A percentile compares a stretch with the other conserved stretches of the same genome.
Evolutionary conservation across 2,329 filamentous ascomycete genomes (phyloP).

Genomic region (Coleophoma cylindrospora): DNA sequence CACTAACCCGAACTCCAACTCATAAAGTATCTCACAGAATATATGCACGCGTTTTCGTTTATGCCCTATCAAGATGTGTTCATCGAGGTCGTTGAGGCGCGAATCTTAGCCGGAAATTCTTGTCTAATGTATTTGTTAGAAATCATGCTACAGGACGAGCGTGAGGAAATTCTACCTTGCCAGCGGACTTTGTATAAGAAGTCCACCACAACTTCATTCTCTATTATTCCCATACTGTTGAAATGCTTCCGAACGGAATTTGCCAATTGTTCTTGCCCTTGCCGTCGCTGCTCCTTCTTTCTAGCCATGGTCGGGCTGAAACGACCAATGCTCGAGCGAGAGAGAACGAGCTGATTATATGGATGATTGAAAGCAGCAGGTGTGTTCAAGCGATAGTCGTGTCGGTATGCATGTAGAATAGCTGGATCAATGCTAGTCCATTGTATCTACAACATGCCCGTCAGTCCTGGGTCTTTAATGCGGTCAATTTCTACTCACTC

Average conservation of each 20-base stretch:
- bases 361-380: slow-evolving; percentile 64
- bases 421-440: slow-evolving; percentile 65
- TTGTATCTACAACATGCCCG: slow-evolving; percentile 38
- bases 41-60: not conserved
- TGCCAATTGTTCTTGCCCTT: slow-evolving; percentile 69
- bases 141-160: not conserved
- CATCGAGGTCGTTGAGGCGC: slow-evolving; percentile 24
- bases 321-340: slow-evolving; percentile 60
- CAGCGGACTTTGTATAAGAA: slow-evolving; percentile 30
- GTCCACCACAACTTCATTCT: slow-evolving; percentile 76
- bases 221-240: slow-evolving; percentile 71
- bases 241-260: slow-evolving; percentile 76
- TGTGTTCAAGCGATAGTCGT: slow-evolving; percentile 65
- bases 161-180: slow-evolving; percentile 20
- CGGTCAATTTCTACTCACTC: slow-evolving; percentile 15
- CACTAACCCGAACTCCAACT: no score
- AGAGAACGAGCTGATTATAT: slow-evolving; percentile 57
- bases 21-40: no score
- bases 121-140: slow-evolving; percentile 21
- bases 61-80: not conserved
- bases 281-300: slow-evolving; percentile 56
- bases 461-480: not conserved
- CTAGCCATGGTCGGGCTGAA: slow-evolving; percentile 74
- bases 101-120: slow-evolving; percentile 32
- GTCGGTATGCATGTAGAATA: slow-evolving; percentile 70